These are phyloP conservation scores for Botrytis fabae DNA, from an alignment of 2,329 filamentous ascomycete genomes.

Conservation along the genomic window DNA sequence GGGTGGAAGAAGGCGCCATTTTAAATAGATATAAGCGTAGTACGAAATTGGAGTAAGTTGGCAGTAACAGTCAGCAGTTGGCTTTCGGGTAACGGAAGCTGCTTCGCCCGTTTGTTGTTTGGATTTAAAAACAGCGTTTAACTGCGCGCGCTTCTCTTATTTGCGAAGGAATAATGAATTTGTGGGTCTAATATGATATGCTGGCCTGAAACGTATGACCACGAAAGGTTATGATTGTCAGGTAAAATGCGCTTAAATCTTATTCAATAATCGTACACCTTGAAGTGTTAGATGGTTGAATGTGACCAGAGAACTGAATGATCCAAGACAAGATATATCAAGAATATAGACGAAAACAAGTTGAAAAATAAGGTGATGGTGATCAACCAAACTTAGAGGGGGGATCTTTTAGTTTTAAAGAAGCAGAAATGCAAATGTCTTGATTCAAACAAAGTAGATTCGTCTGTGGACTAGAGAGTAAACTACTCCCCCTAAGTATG, in stretches of 20 bases:
- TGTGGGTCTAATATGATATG: conserved; percentile 1
- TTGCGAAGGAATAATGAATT: not conserved
- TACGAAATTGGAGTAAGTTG: not conserved
- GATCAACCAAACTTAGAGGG: not conserved
- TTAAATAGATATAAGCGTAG: not conserved
- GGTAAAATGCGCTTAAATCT: not conserved
- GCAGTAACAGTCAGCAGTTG: not conserved
- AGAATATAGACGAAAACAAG: not conserved
- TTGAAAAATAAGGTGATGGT: not conserved
- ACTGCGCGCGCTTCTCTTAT: conserved; percentile 14
- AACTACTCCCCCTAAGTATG: conserved; percentile 9
- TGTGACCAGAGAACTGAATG: not conserved
- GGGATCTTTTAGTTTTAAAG: not conserved
- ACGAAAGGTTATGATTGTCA: conserved; percentile 4
- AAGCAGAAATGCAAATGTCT: not conserved
- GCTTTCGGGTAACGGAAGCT: not conserved
- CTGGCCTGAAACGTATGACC: conserved; percentile 7
- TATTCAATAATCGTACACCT: not conserved
- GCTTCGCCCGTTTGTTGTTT: conserved; percentile 17
- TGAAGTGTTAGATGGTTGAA: not conserved
- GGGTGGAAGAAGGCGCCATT: conserved; percentile 19
- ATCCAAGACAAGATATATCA: not conserved
- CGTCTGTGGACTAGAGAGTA: conserved; percentile 8
- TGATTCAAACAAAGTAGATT: not conserved
- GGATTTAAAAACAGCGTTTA: not conserved